Evolutionary conservation across 106 monocot species (phyloP), one percentile per base, ranked within the genome.

Genomic region (Allium sativum): DNA sequence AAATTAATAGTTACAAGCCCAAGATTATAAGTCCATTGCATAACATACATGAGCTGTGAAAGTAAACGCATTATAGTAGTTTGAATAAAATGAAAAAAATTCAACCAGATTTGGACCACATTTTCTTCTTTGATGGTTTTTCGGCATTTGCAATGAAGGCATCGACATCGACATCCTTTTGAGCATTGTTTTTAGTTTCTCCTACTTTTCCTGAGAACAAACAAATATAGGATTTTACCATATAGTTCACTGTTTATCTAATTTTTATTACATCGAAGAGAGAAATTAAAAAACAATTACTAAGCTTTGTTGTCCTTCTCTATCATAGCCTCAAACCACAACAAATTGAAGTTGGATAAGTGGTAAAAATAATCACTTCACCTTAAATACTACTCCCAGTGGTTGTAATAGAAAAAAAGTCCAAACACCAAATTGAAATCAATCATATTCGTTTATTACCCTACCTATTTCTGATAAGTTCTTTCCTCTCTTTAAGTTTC

Each of bases 141-240:
- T 75, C 75, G 44, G 65, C 45, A 64, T 72, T 63, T 8, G 81
- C 84, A 52, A 95, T 74, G 63, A 73, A 90, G 50, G 83, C 76
- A 70, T 84, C 84, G 7, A 73, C 79, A 53, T n/a, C n/a, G n/a
- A n/a, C n/a, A n/a, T 84, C 74, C 40, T 73, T 73, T 55, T 71
- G 64, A 0, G 59, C 74, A 59, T 73, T 74, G 13, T 69, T 65
- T 68, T 73, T 17, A 84, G 84, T 45, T 84, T 77, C 70, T 90
- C 86, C 7, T 76, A 65, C 59, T 95, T 94, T 77, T 84, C 67
- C 93, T 93, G 82, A 65, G 84, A 41, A 12, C 48, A 48, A 67
- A 21, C 12, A 15, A 58, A 51, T 52, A 1, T 13, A 55, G 50
- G 46, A 0, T 10, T 47, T 62, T 48, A 48, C 46, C 22, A 0